These are phyloP conservation scores for Trichosporon faecale DNA, from an alignment of 1,284 basidiomycete genomes.

Conservation along the genomic window DNA sequence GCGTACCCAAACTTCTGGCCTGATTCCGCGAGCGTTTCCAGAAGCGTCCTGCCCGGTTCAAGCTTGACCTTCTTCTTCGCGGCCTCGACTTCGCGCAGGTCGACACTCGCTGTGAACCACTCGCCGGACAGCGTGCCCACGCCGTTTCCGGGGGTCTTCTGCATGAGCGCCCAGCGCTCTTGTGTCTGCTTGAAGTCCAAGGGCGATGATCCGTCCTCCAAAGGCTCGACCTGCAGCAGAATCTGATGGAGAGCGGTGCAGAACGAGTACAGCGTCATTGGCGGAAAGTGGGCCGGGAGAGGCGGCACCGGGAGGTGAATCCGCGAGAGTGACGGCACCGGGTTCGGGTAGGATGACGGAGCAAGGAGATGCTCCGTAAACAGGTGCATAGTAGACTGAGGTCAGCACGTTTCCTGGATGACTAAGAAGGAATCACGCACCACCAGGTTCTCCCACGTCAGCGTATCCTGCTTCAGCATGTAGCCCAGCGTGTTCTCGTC, in stretches of 20 bases:
- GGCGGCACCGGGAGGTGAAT: conserved; percentile 42
- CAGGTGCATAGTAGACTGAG: conserved; percentile 40
- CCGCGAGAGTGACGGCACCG: conserved; percentile 38
- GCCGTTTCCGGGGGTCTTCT: conserved; percentile 31
- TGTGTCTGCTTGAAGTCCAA: not conserved
- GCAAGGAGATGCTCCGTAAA: conserved; percentile 44
- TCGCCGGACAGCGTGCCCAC: conserved; percentile 30
- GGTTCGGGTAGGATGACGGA: conserved; percentile 46
- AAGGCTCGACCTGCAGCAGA: conserved; percentile 35
- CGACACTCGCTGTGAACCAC: conserved; percentile 43
- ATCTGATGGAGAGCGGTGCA: conserved; percentile 39
- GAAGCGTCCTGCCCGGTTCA: conserved; percentile 21
- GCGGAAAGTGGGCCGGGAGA: conserved; percentile 40
- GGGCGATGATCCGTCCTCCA: conserved; percentile 11
- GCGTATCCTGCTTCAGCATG: conserved; percentile 33
- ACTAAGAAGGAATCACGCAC: conserved; percentile 25
- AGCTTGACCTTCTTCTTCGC: conserved; percentile 18
- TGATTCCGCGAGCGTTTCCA: conserved; percentile 26
- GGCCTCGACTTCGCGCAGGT: conserved; percentile 32
- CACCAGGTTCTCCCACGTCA: conserved; percentile 44
- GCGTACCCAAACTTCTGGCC: conserved; percentile 41
- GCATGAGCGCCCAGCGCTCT: conserved; percentile 46
- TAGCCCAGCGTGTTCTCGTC: conserved; percentile 46
- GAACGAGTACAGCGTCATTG: conserved; percentile 44
- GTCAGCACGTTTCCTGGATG: conserved; percentile 13